A percentile compares a stretch with the other conserved stretches of the same genome.
phyloP scores from a whole-genome alignment of 1,139 yeast genomes.

The Nematodospora anomalae region DNA sequence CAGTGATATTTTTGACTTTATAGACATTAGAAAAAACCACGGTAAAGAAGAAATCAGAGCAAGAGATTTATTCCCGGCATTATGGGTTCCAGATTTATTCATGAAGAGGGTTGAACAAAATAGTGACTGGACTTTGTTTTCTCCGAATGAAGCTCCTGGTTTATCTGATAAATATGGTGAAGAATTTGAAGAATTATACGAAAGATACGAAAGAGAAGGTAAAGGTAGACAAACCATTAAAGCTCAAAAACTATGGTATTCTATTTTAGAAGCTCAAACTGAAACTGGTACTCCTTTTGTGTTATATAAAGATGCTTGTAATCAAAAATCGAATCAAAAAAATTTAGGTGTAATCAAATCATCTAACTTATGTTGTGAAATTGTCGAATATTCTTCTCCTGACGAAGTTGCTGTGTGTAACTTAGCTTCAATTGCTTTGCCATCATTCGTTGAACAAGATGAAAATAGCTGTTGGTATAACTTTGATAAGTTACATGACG shows the following conservation, averaged over 20 bases:
- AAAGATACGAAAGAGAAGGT: slow-evolving; percentile 68
- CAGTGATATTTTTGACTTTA: slow-evolving; percentile 77
- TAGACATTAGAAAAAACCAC: slow-evolving; percentile 84
- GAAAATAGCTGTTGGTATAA: slow-evolving; percentile 44
- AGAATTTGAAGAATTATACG: slow-evolving; percentile 71
- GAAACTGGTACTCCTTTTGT: slow-evolving; percentile 94
- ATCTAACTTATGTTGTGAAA: slow-evolving; percentile 87
- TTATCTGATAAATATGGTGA: slow-evolving; percentile 78
- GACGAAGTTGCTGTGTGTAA: slow-evolving; percentile 92
- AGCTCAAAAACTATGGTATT: slow-evolving; percentile 88
- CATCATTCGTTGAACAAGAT: slow-evolving; percentile 59
- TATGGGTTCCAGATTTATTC: slow-evolving; percentile 88
- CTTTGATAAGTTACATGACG: slow-evolving; percentile 54
- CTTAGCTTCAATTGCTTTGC: slow-evolving; percentile 82
- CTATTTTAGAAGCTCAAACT: slow-evolving; percentile 84
- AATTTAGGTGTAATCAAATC: slow-evolving; percentile 86
- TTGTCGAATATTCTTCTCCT: slow-evolving; percentile 83
- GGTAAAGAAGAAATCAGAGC: slow-evolving; percentile 92
- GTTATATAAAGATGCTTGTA: slow-evolving; percentile 88
- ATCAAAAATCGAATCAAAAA: slow-evolving; percentile 79
- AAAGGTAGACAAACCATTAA: slow-evolving; percentile 70
- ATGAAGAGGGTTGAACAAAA: slow-evolving; percentile 84
- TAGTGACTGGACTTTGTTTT: slow-evolving; percentile 80
- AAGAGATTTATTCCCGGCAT: slow-evolving; percentile 85
- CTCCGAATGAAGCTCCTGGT: slow-evolving; percentile 89